phyloP scores from a whole-genome alignment of 345 rosid species.

The Toxicodendron radicans region DNA sequence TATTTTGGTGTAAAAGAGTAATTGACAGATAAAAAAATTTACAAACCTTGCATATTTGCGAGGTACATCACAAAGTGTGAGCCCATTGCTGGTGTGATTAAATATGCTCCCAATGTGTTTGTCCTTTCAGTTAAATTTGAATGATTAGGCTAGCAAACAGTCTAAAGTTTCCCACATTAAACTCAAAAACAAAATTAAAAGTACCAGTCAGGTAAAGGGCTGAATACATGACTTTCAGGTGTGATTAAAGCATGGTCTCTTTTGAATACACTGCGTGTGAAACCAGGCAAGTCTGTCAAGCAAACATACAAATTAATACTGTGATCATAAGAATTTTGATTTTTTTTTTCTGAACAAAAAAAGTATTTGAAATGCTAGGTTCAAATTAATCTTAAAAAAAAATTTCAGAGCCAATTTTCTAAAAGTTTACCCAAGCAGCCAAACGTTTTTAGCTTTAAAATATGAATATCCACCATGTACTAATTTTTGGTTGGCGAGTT shows the following conservation, averaged over 20 bases:
- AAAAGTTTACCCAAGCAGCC: background rate
- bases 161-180: conserved; percentile 1
- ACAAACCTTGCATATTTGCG: conserved; percentile 83
- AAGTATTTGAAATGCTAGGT: no score
- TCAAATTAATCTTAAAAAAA: no score
- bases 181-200: conserved; percentile 14
- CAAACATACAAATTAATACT: conserved; percentile 16
- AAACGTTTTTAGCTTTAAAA: background rate
- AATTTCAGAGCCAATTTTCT: background rate
- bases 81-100: conserved; percentile 87
- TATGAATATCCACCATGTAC: background rate
- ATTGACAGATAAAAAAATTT: conserved; percentile 11
- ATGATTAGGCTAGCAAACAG: conserved; percentile 22
- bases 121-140: conserved; percentile 50
- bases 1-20: background rate
- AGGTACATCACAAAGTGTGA: conserved; percentile 92
- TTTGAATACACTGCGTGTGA: conserved; percentile 80
- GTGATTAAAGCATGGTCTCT: conserved; percentile 82
- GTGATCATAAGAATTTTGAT: no score
- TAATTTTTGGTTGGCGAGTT: background rate
- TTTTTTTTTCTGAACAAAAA: no score
- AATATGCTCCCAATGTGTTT: conserved; percentile 76
- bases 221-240: conserved; percentile 90
- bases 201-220: conserved; percentile 92
- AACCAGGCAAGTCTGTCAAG: conserved; percentile 83